Base-by-base conservation (phyloP, 371 early-diverging fungal species). In the Mucor racemosus region DNA sequence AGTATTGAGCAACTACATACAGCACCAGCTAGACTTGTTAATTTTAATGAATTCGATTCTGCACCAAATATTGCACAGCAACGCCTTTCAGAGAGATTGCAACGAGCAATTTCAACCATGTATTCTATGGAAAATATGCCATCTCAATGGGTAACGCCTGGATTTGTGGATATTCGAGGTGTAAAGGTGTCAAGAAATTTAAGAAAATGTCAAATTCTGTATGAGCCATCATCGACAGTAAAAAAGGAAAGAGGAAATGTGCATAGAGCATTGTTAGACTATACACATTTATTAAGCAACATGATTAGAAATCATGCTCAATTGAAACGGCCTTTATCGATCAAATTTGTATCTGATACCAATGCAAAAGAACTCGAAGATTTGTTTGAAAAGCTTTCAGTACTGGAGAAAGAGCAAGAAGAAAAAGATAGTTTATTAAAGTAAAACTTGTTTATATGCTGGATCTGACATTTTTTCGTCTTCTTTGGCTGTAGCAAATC, bases 401-500 rank as follows among this genome's bases (percentile, higher is more conserved):
- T 66, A 3, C 7, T 44, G 44, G 44, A 44, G n/a, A 44, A 44
- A 17, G 44, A 44, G 4, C 40, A 40, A 40, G 77, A 80, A 66
- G 60, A 68, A 38, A 35, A 62, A 38, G 50, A 42, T 35, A 31
- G 44, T 60, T 33, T 34, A 54, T 62, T 35, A 44, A 10, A 33
- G 6, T 33, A 66, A 38, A 10, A 63, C 19, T 15, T 64, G 38
- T 17, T 70, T 31, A 63, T 71, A 65, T 38, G 35, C 48, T 21
- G 64, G 62, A 53, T 71, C 68, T 41, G 44, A 39, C 65, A 67
- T 66, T 8, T 44, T 54, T 2, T 35, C 55, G 31, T 71, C 67
- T 39, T 58, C 48, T 33, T 61, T 66, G 7, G 77, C 72, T 8
- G 68, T 62, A 26, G 86, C 93, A 71, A 93, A 91, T 6, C 93